Percentiles rank a stretch among this genome's conserved stretches.
Evolutionary conservation across 257 asterid species (phyloP).

Genomic region (Nyctanthes arbortristis): DNA sequence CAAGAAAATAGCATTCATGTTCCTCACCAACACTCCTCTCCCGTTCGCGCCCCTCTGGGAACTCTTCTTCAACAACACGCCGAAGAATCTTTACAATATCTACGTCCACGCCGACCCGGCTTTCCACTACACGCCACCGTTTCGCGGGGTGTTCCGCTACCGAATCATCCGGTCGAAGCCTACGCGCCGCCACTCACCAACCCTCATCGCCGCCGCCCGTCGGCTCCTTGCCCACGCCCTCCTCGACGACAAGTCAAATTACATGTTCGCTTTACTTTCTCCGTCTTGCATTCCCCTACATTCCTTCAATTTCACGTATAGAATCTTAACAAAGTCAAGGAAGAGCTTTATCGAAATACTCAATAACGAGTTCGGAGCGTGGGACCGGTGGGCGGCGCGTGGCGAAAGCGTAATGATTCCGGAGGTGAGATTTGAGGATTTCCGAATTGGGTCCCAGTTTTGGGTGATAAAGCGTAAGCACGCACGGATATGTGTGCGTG

Average conservation of each 20-base stretch:
- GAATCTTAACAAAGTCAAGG: constrained; percentile 18
- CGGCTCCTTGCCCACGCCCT: constrained; percentile 39
- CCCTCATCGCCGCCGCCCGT: constrained; percentile 45
- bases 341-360: constrained; percentile 45
- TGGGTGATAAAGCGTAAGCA: constrained; percentile 40
- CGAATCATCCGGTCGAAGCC: constrained; percentile 40
- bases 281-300: constrained; percentile 38
- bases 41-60: constrained; percentile 50
- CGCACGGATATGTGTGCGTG: constrained; percentile 39
- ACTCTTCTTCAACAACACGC: constrained; percentile 32
- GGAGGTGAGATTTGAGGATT: constrained; percentile 40
- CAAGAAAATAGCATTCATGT: constrained; percentile 46
- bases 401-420: constrained; percentile 41
- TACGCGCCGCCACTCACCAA: constrained; percentile 39
- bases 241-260: constrained; percentile 37
- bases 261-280: constrained; percentile 49
- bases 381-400: constrained; percentile 47
- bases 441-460: constrained; percentile 53
- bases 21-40: constrained; percentile 41
- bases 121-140: constrained; percentile 40
- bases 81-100: constrained; percentile 33
- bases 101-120: constrained; percentile 49
- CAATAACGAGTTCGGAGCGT: constrained; percentile 36
- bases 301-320: constrained; percentile 40
- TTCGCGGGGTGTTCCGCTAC: constrained; percentile 35